phyloP scores from a whole-genome alignment of 208 protist genomes.

The Angomonas desouzai region DNA sequence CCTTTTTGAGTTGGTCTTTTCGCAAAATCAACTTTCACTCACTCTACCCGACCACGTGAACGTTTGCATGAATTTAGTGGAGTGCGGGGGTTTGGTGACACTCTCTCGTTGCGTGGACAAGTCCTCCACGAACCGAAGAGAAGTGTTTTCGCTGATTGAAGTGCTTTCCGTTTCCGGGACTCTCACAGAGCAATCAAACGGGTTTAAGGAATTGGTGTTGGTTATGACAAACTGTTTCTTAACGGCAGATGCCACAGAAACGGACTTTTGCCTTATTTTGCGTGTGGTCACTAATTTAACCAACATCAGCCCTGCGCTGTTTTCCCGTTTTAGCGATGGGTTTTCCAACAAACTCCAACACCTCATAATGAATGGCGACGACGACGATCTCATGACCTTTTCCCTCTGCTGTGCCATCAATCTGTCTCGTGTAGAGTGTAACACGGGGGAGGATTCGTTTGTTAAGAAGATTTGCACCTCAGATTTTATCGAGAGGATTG shows the following conservation, averaged over 20 bases:
- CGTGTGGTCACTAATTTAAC: constrained; percentile 12
- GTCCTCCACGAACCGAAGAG: background rate
- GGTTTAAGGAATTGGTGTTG: background rate
- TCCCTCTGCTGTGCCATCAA: constrained; percentile 71
- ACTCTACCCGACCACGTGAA: background rate
- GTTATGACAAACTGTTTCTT: background rate
- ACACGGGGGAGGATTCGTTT: background rate
- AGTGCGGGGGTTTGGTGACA: background rate
- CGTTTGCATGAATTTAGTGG: background rate
- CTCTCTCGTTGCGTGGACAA: background rate
- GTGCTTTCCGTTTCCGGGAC: constrained; percentile 31
- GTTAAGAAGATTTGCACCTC: background rate
- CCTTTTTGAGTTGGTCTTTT: constrained; percentile 10
- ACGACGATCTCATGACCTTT: constrained; percentile 40
- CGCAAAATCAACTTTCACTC: constrained; percentile 7
- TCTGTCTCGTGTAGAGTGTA: constrained; percentile 57
- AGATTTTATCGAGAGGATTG: background rate
- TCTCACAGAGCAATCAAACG: background rate
- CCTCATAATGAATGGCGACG: background rate
- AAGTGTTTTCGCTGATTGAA: constrained; percentile 29
- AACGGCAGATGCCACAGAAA: background rate
- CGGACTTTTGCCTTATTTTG: background rate
- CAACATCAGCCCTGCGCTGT: background rate
- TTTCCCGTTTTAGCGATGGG: background rate
- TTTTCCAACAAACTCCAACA: background rate